A percentile compares a stretch with the other conserved stretches of the same genome.
Evolutionary conservation across 331 rosid species (phyloP).

Genomic region (Pyracantha coccinea): DNA sequence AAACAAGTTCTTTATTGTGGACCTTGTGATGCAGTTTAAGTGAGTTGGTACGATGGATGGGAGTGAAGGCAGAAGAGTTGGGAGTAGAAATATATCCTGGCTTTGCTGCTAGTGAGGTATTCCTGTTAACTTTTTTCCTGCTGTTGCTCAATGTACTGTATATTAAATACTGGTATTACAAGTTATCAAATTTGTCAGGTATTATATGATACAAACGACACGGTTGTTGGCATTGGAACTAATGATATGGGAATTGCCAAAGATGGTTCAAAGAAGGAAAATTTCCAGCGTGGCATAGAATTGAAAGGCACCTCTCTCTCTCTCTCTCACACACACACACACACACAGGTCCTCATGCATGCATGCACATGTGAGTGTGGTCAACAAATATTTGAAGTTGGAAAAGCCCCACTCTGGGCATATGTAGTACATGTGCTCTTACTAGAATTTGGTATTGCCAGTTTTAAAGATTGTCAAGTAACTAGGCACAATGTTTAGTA

Average conservation of each 20-base stretch:
- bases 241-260: slow-evolving; percentile 92
- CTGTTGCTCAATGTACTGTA: slow-evolving; percentile 6
- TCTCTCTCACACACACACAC: slow-evolving; percentile 3
- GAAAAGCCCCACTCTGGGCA: neutral
- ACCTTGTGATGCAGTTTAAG: slow-evolving; percentile 57
- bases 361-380: neutral
- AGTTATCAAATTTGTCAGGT: slow-evolving; percentile 37
- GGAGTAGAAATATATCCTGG: slow-evolving; percentile 97
- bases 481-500: neutral
- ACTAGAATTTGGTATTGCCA: neutral
- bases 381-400: neutral
- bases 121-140: slow-evolving; percentile 9
- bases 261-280: slow-evolving; percentile 89
- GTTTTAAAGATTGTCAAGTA: neutral
- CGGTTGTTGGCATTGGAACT: slow-evolving; percentile 78
- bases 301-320: slow-evolving; percentile 54
- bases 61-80: slow-evolving; percentile 92
- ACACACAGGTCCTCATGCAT: neutral
- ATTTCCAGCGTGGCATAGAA: slow-evolving; percentile 73
- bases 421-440: neutral
- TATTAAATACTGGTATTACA: neutral
- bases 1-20: slow-evolving; percentile 17
- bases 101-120: slow-evolving; percentile 95
- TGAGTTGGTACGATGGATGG: slow-evolving; percentile 93
- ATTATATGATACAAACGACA: slow-evolving; percentile 55